phyloP scores from a whole-genome alignment of 2,329 filamentous ascomycete species.

The Penicillium nordicum region DNA sequence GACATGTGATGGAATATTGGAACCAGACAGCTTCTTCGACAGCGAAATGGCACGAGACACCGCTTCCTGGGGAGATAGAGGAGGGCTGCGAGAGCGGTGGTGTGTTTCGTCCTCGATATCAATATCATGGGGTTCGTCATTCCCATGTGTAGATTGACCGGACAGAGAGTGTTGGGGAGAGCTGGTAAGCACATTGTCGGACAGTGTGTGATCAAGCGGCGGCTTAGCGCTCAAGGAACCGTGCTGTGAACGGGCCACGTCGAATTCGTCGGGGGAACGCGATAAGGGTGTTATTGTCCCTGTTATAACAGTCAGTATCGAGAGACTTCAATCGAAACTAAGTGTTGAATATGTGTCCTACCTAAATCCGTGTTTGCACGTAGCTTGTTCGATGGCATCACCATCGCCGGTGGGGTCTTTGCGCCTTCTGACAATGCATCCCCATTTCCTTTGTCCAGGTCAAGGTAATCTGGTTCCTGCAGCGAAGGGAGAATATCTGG shows the following conservation, averaged over 20 bases:
- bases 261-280: conserved; percentile 36
- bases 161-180: conserved; percentile 26
- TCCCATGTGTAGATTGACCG: conserved; percentile 9
- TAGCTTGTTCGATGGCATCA: conserved; percentile 27
- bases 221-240: conserved; percentile 36
- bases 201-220: conserved; percentile 49
- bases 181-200: conserved; percentile 52
- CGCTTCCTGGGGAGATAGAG: conserved; percentile 70
- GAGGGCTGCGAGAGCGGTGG: conserved; percentile 69
- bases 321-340: not conserved
- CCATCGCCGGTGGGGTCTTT: conserved; percentile 26
- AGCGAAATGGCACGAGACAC: conserved; percentile 78
- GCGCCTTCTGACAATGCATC: conserved; percentile 23
- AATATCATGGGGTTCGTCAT: conserved; percentile 12
- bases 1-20: conserved; percentile 90
- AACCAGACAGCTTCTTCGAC: conserved; percentile 80
- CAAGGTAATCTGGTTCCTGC: conserved; percentile 51
- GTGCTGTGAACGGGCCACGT: conserved; percentile 23
- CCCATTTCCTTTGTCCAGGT: conserved; percentile 36
- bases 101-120: conserved; percentile 18
- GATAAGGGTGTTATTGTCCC: conserved; percentile 42
- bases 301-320: conserved; percentile 11
- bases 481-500: conserved; percentile 34
- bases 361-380: conserved; percentile 49
- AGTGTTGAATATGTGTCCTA: conserved; percentile 15